Evolutionary conservation across 305 asterid genomes (phyloP), one percentile per base, ranked within the genome.

Genomic region (Lippia alba): DNA sequence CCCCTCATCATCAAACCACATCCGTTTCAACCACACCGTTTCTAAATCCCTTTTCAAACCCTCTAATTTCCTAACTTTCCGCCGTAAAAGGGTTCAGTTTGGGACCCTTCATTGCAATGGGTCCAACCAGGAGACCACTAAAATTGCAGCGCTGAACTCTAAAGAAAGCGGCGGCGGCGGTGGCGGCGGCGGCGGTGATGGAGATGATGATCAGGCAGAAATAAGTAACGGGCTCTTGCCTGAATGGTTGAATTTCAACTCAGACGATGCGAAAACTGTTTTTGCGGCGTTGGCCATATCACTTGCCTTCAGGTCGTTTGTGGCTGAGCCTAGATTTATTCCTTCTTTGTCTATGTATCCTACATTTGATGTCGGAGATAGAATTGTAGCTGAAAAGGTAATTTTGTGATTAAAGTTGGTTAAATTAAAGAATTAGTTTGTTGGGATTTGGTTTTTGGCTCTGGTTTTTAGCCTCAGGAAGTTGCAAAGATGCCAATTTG

Each of bases 301-400:
- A 15, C 81, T 94, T 70, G 97, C 98, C 30, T 94, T 94, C 71
- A 81, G 99, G 79, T 78, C 93, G n/a, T 94, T 92, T 79, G 85
- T 94, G 17, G 98, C 99, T 70, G 99, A 94, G 91, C 99, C 98
- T 8, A 80, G 99, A 81, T 94, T 30, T 65, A 94, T 94, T 79
- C 99, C 99, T 73, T 94, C 99, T 0, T 59, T 94, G 81, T 94
- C 99, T 34, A 94, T 94, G 99, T 94, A 78, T 83, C 98, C 99
- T 12, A 94, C 98, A 9, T 94, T 94, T 85, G 98, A 94, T 73
- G 90, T 92, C 76, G 99, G 98, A 55, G 99, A 94, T 76, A 78
- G 98, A 76, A 64, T 94, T 84, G 97, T 94, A 0, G 99, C 99
- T 72, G 99, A 92, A 76, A 94, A 94, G 98, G 99, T 94, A 70